Base-by-base conservation (phyloP, 441 rosid species). In the Melastoma candidum region DNA sequence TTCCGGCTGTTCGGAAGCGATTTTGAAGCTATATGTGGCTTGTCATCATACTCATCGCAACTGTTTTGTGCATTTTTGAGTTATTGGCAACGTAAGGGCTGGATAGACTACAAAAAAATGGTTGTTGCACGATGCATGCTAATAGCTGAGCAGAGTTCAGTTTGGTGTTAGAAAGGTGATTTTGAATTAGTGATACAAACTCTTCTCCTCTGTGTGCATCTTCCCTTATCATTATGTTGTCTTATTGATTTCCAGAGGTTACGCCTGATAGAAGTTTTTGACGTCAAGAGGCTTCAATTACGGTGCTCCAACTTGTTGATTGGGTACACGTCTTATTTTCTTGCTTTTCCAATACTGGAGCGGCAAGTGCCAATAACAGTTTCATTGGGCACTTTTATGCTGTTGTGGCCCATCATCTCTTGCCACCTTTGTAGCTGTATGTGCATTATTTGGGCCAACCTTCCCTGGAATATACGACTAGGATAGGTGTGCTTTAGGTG, bases 401-500 rank as follows among this genome's bases (percentile, higher is more conserved):
- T 71, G 3, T 54, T 87, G 98, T 57, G 95, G 98, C 46, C 86
- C 97, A 22, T 78, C 90, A 3, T 79, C 84, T 7, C 69, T 84
- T 59, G 98, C 95, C 12, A 88, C 98, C 26, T 93, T 93, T 79
- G 90, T 84, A 43, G 98, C 95, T 49, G 95, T 86, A 1, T 93
- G 84, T 69, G 86, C 86, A 46, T 81, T 86, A 49, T 88, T 93
- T 70, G 97, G 98, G 48, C 98, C 96, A 13, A 93, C 97, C 3
- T 93, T 89, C 72, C 93, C 99, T 56, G 99, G 97, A 48, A 77
- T 74, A 56, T 88, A 86, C 59, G 96, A 93, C 73, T 84, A 76
- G 69, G 84, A 84, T 32, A 82, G 90, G 77, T 83, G 22, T 17
- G 22, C 22, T 17, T 17, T 32, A 82, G 90, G 77, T 83, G 22